A percentile compares a stretch with the other conserved stretches of the same genome.
phyloP scores from a whole-genome alignment of 805 yeast species.

The Grigorovia yakushimaensis region DNA sequence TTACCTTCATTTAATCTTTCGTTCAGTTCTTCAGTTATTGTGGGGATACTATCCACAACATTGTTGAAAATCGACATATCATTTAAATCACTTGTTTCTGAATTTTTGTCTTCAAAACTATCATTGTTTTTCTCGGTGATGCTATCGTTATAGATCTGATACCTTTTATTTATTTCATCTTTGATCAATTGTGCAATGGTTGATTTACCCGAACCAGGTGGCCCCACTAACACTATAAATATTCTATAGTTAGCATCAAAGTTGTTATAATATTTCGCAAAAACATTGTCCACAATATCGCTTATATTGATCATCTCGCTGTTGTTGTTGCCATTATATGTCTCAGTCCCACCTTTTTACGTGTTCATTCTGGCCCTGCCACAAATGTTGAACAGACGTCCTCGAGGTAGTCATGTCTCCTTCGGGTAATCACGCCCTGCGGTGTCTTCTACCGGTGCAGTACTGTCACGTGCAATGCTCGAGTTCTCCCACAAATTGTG shows the following conservation, averaged over 20 bases:
- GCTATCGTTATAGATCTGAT: conserved; percentile 6
- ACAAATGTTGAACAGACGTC: no score
- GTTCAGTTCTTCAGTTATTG: conserved; percentile 6
- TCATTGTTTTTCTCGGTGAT: background rate
- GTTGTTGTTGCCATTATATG: no score
- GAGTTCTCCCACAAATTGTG: background rate
- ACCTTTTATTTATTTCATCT: conserved; percentile 30
- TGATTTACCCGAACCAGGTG: conserved; percentile 82
- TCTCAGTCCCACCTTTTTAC: no score
- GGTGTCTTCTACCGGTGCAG: background rate
- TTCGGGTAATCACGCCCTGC: no score
- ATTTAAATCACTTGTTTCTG: no score
- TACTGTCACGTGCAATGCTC: background rate
- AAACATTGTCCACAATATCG: conserved; percentile 26
- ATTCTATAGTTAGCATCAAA: conserved; percentile 34
- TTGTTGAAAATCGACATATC: background rate
- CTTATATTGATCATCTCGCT: conserved; percentile 21
- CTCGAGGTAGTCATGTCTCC: no score
- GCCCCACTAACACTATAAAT: conserved; percentile 55
- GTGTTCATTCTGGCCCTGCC: no score
- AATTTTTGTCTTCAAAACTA: background rate
- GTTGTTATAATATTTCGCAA: conserved; percentile 18
- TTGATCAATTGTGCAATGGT: conserved; percentile 47
- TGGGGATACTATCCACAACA: background rate
- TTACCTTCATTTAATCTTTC: conserved; percentile 7